Percentiles rank a stretch among this genome's conserved stretches.
Evolutionary conservation across 2,329 filamentous ascomycete genomes (phyloP).

Genomic region (Penicillium palitans): DNA sequence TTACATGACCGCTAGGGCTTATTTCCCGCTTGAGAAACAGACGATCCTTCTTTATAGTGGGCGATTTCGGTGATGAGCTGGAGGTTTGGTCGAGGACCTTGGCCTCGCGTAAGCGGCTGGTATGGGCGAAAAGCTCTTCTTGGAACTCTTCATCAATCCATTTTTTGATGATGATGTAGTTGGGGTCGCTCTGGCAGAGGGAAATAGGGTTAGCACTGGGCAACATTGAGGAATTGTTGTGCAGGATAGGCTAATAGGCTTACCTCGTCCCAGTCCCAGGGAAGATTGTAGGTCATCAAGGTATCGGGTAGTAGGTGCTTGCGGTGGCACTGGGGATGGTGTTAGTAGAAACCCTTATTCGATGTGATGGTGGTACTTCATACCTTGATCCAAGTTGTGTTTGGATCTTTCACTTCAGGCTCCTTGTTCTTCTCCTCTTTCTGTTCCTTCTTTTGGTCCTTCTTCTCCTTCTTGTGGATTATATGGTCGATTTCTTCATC

Average conservation of each 20-base stretch:
- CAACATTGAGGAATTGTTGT: not conserved
- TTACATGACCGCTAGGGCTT: no score
- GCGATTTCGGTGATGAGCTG: no score
- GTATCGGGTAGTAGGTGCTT: conserved; percentile 50
- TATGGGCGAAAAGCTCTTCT: conserved; percentile 71
- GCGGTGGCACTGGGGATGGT: conserved; percentile 41
- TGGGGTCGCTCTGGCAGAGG: conserved; percentile 53
- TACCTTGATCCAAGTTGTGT: conserved; percentile 48
- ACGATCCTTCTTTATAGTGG: no score
- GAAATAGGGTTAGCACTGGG: no score
- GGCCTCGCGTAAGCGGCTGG: conserved; percentile 61
- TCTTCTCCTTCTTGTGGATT: conserved; percentile 12
- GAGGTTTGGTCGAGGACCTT: conserved; percentile 35
- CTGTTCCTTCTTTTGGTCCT: conserved; percentile 32
- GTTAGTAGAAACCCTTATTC: conserved; percentile 7
- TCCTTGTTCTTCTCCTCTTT: conserved; percentile 29
- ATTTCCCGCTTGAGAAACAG: no score
- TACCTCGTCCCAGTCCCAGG: conserved; percentile 52
- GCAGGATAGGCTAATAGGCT: conserved; percentile 14
- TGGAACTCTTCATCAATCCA: conserved; percentile 72
- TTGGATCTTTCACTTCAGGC: conserved; percentile 9
- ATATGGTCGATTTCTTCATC: no score
- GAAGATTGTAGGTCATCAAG: conserved; percentile 46
- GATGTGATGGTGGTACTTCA: not conserved
- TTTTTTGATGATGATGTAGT: conserved; percentile 71